Base-by-base conservation (phyloP, 2,329 filamentous ascomycete species). In the Fusarium acutatum region DNA sequence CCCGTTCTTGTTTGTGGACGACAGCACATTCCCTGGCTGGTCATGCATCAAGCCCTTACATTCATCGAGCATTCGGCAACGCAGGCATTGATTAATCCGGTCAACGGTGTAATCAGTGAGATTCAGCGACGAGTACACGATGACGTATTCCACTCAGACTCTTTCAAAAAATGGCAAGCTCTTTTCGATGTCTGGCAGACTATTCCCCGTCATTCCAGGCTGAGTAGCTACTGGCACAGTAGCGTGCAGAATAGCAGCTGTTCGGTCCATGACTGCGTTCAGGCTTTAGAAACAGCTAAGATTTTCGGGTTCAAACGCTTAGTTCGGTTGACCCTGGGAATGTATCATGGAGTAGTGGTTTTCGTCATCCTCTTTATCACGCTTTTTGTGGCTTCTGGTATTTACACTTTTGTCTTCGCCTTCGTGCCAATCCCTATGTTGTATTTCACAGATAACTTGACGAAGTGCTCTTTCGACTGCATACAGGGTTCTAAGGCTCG, bases 231-330 rank as follows among this genome's bases (percentile, higher is more conserved):
- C 9, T 11, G 18, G 26, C 1, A 1, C 4, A 46, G 3, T 11
- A 3, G 0, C 7, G 13, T 11, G 4, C 6, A 46, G 1, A 26
- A 4, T 5, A 15, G 4, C 6, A 15, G 6, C 1, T 28, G 2
- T 0, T 46, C 44, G 28, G 3, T 46, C 4, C 13, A 46, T 46
- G 18, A 15, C 3, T 7, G 8, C 6, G 44, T 46, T 15, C 13
- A 22, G 3, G 6, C 0, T 28, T 6, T 28, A 15, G 3, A 0
- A 15, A 22, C 3, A 22, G 4, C 0, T 3, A 7, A 11, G 18
- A 28, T 28, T 3, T 3, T 14, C 5, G 0, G 7, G 12, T 20
- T 9, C 3, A 20, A 20, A 44, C 17, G 5, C 17, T 4, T 20
- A 4, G 5, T 28, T 28, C 43, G 12, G 43, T 20, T 26, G 17